phyloP scores from a whole-genome alignment of 2,329 filamentous ascomycete genomes.

The Cryphonectria radicalis region DNA sequence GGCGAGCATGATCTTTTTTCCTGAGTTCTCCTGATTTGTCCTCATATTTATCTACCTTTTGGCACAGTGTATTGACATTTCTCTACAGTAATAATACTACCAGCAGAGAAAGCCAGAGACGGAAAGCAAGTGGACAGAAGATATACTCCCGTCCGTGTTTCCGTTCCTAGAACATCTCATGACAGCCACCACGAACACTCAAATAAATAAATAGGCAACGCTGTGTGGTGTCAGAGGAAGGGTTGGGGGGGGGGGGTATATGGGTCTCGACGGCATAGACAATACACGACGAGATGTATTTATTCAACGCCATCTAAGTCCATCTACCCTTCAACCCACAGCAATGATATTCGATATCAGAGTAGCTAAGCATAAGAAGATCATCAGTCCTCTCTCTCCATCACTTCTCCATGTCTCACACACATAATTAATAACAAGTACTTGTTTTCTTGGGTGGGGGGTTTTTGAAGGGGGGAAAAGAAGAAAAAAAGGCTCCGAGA shows the following conservation, averaged over 20 bases:
- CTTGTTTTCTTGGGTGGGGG: no score
- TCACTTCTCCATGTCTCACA: no score
- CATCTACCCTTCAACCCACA: no score
- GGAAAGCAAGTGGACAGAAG: neutral
- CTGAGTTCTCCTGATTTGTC: neutral
- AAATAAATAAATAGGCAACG: neutral
- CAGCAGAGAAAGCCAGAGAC: neutral
- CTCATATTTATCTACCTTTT: neutral
- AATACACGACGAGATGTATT: no score
- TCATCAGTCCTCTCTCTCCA: no score
- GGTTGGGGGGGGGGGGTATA: accelerated
- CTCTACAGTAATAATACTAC: neutral
- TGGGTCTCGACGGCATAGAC: no score
- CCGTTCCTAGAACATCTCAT: neutral
- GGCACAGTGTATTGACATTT: neutral
- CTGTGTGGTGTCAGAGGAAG: neutral
- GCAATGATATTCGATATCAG: no score
- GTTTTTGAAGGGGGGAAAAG: no score
- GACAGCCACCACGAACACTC: neutral
- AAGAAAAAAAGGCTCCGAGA: neutral
- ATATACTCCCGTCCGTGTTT: neutral
- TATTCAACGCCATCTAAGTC: no score
- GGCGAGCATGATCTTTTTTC: neutral
- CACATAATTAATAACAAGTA: no score
- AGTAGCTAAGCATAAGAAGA: neutral